These are phyloP conservation scores for Crithidia expoeki DNA, from an alignment of 208 protist species.

Conservation along the genomic window DNA sequence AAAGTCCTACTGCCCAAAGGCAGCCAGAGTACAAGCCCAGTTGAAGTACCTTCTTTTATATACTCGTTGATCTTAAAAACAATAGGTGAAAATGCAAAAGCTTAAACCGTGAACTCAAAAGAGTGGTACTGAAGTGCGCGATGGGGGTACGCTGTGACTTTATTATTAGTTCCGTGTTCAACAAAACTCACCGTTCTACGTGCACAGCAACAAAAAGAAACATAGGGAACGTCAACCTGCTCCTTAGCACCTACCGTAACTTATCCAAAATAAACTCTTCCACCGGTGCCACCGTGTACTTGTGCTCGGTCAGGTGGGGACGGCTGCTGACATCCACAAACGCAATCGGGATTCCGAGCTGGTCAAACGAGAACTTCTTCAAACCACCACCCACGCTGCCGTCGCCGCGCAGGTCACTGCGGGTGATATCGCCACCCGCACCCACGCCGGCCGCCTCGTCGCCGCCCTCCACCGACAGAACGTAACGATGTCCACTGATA, in stretches of 20 bases:
- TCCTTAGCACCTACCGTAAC: background rate
- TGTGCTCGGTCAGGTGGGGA: conserved; percentile 38
- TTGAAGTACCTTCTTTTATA: too few relatives aligned
- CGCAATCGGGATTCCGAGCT: conserved; percentile 40
- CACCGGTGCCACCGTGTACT: conserved; percentile 49
- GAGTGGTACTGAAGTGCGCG: too few relatives aligned
- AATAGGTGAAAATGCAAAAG: too few relatives aligned
- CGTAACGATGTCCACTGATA: conserved; percentile 27
- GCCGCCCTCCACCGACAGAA: conserved; percentile 50
- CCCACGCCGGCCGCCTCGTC: conserved; percentile 2
- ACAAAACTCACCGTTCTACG: too few relatives aligned
- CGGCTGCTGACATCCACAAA: conserved; percentile 80
- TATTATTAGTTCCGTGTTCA: too few relatives aligned
- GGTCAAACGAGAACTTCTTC: conserved; percentile 63
- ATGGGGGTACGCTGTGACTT: too few relatives aligned
- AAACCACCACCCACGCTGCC: conserved; percentile 1
- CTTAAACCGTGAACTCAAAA: too few relatives aligned
- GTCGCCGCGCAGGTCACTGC: conserved; percentile 3
- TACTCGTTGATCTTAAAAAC: too few relatives aligned
- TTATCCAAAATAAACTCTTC: conserved; percentile 45
- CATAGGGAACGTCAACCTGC: too few relatives aligned
- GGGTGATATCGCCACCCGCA: background rate
- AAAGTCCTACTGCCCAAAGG: too few relatives aligned
- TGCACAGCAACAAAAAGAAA: too few relatives aligned
- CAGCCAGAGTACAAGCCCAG: too few relatives aligned